These are phyloP conservation scores for Aspergillus sp. DNA, from an alignment of 2,329 filamentous ascomycete genomes.

Conservation along the genomic window DNA sequence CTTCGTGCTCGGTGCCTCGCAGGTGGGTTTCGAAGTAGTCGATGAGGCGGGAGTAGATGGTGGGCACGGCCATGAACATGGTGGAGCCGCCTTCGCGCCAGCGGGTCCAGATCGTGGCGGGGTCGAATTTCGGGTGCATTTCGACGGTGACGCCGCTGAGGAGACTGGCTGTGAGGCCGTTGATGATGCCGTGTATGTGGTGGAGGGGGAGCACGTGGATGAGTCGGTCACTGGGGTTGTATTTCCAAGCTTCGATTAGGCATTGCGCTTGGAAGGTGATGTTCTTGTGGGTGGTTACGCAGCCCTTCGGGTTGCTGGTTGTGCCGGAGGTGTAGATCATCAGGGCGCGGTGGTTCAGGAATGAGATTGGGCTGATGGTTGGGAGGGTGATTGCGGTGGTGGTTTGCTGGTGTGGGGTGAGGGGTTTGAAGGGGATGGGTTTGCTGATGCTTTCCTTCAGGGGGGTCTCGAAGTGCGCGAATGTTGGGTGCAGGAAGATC, in stretches of 20 bases:
- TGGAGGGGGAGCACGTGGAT: conserved; percentile 55
- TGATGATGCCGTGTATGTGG: conserved; percentile 54
- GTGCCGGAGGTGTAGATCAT: conserved; percentile 49
- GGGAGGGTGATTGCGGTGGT: conserved; percentile 31
- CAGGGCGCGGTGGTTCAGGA: conserved; percentile 36
- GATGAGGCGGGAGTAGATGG: conserved; percentile 53
- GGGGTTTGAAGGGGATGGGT: conserved; percentile 34
- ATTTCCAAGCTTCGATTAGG: conserved; percentile 36
- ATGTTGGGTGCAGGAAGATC: conserved; percentile 43
- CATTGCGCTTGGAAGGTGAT: conserved; percentile 37
- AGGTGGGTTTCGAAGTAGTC: conserved; percentile 48
- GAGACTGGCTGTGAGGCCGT: conserved; percentile 51
- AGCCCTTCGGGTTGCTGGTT: conserved; percentile 46
- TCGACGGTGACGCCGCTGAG: conserved; percentile 51
- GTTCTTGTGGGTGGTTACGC: conserved; percentile 47
- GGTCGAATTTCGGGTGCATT: conserved; percentile 50
- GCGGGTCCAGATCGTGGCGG: conserved; percentile 49
- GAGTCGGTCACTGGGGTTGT: conserved; percentile 43
- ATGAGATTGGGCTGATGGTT: conserved; percentile 32
- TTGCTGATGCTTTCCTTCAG: conserved; percentile 33
- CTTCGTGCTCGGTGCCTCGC: conserved; percentile 37
- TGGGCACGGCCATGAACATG: conserved; percentile 56
- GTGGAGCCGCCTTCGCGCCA: conserved; percentile 47
- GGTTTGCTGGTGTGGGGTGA: conserved; percentile 26
- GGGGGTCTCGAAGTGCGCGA: conserved; percentile 35